Evolutionary conservation across 306 rosid species (phyloP).

Genomic region (Cucumis melo): DNA sequence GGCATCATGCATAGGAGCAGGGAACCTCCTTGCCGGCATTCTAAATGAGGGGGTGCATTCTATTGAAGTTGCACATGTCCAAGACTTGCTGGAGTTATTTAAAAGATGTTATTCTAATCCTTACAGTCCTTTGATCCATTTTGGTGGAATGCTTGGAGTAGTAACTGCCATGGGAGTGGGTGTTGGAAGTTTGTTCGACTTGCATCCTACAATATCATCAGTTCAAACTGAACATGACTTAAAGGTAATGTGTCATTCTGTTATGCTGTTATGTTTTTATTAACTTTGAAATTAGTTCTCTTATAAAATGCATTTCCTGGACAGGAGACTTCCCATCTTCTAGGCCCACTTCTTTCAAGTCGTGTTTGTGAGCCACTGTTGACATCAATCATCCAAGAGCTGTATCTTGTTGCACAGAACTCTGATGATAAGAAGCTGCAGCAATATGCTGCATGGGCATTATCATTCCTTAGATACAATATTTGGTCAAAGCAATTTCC

Average conservation of each 20-base stretch:
- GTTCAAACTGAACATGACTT: constrained; percentile 24
- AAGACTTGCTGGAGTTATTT: constrained; percentile 54
- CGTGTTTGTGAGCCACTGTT: constrained; percentile 44
- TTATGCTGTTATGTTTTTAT: not conserved
- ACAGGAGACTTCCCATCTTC: constrained; percentile 48
- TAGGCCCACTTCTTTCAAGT: constrained; percentile 58
- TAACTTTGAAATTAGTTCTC: not conserved
- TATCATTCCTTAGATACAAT: constrained; percentile 54
- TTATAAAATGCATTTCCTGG: constrained; percentile 15
- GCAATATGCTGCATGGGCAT: constrained; percentile 83
- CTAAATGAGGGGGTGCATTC: constrained; percentile 62
- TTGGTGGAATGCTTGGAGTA: constrained; percentile 89
- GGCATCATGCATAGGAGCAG: constrained; percentile 90
- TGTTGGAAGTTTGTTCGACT: constrained; percentile 43
- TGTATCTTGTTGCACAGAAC: constrained; percentile 85
- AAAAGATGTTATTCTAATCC: constrained; percentile 66
- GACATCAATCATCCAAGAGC: constrained; percentile 72
- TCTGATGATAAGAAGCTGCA: constrained; percentile 62
- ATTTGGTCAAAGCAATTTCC: constrained; percentile 48
- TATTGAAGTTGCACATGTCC: constrained; percentile 44
- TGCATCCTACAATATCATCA: constrained; percentile 29
- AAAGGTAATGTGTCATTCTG: constrained; percentile 32
- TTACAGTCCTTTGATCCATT: constrained; percentile 54
- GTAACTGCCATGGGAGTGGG: constrained; percentile 76
- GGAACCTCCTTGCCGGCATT: constrained; percentile 50